These are phyloP conservation scores for Diaporthe sp. DNA, from an alignment of 2,329 filamentous ascomycete species.

Conservation along the genomic window DNA sequence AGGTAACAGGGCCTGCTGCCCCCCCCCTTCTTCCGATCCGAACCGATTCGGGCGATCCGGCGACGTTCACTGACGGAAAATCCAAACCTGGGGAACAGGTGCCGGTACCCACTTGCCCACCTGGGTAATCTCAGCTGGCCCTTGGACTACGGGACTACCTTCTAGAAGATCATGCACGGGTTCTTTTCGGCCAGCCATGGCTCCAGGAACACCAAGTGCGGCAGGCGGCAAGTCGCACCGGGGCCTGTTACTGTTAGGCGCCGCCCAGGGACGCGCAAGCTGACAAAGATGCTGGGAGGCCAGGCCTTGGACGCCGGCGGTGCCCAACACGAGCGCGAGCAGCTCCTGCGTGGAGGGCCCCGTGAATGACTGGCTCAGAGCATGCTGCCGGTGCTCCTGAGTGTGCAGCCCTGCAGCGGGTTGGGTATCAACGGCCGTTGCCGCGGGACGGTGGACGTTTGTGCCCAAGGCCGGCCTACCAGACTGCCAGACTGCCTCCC, in stretches of 20 bases:
- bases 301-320: neutral
- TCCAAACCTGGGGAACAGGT: constrained; percentile 32
- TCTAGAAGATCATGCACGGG: constrained; percentile 33
- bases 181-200: constrained; percentile 9
- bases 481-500: neutral
- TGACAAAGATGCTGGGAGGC: neutral
- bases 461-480: constrained; percentile 41
- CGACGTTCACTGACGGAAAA: constrained; percentile 37
- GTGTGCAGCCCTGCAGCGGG: constrained; percentile 40
- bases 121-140: constrained; percentile 2
- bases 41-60: constrained; percentile 42
- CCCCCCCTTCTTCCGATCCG: neutral
- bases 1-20: no score
- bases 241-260: neutral
- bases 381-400: constrained; percentile 14
- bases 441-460: constrained; percentile 38
- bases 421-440: constrained; percentile 46
- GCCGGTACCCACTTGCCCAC: constrained; percentile 29
- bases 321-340: constrained; percentile 7
- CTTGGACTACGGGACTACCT: constrained; percentile 31
- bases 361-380: constrained; percentile 40
- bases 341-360: neutral
- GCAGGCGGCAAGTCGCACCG: constrained; percentile 27
- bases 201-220: constrained; percentile 20
- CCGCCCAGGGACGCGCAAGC: no score